Conservation (phyloP, 2,329 filamentous ascomycete species). For the Alternaria ventricosa region DNA sequence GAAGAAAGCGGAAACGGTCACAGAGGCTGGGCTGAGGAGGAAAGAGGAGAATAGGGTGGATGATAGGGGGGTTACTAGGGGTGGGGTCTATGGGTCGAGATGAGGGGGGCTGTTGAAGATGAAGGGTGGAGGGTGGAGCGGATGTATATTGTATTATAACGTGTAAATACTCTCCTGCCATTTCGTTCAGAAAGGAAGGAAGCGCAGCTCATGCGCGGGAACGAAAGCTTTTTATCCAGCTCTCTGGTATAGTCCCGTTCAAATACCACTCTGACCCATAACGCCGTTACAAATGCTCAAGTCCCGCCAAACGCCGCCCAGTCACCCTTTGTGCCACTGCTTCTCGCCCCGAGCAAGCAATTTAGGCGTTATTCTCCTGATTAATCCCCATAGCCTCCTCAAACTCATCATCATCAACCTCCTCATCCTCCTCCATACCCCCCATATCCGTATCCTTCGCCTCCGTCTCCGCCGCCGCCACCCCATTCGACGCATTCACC, state of each 20-base stretch:
- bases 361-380: neutral
- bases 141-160: constrained; percentile 17
- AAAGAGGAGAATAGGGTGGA: constrained; percentile 28
- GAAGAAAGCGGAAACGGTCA: constrained; percentile 19
- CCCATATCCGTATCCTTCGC: constrained; percentile 38
- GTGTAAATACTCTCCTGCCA: constrained; percentile 5
- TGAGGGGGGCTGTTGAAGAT: neutral
- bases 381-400: constrained; percentile 47
- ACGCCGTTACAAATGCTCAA: constrained; percentile 27
- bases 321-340: neutral
- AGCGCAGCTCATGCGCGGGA: neutral
- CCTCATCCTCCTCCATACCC: constrained; percentile 45
- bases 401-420: constrained; percentile 55
- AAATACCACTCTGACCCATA: too few species aligned
- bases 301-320: constrained; percentile 2
- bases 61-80: constrained; percentile 24
- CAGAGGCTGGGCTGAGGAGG: constrained; percentile 3
- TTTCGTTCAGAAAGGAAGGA: neutral
- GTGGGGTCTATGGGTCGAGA: constrained; percentile 20
- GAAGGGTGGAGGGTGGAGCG: neutral
- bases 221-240: constrained; percentile 11
- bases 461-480: constrained; percentile 20
- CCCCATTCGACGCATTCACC: too few species aligned
- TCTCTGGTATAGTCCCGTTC: too few species aligned
- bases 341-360: too few species aligned